phyloP scores from a whole-genome alignment of 2,329 filamentous ascomycete species.

The Dactylella cylindrospora region DNA sequence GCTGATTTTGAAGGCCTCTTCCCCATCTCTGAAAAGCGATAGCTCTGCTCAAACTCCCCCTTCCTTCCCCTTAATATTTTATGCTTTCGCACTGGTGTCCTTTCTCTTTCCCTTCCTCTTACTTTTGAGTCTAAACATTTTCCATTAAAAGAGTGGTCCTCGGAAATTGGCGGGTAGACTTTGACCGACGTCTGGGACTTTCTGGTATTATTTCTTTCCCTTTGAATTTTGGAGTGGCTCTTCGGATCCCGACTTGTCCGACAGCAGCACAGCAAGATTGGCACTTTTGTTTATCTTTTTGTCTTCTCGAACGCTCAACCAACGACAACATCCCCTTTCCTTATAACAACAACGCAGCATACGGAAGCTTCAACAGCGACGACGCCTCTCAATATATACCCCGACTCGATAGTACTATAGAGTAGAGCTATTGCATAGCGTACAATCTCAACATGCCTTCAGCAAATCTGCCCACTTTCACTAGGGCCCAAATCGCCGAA shows the following conservation, averaged over 20 bases:
- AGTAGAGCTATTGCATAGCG: not conserved
- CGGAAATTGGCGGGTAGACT: conserved; percentile 26
- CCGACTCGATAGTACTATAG: not conserved
- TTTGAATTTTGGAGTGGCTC: conserved; percentile 4
- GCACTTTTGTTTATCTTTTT: conserved; percentile 19
- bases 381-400: conserved; percentile 2
- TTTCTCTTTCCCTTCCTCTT: not conserved
- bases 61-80: conserved; percentile 36
- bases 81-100: not conserved
- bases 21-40: too few species aligned
- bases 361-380: not conserved
- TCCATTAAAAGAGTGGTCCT: too few species aligned
- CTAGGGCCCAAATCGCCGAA: conserved; percentile 71
- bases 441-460: conserved; percentile 65
- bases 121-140: conserved; percentile 8
- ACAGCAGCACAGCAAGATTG: too few species aligned
- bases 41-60: conserved; percentile 13
- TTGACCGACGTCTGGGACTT: conserved; percentile 8
- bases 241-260: conserved; percentile 35
- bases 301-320: not conserved
- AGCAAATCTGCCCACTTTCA: conserved; percentile 78
- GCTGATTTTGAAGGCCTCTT: too few species aligned
- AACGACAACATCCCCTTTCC: conserved; percentile 1
- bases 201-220: not conserved
- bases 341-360: not conserved